A percentile compares a stretch with the other conserved stretches of the same genome.
phyloP scores from a whole-genome alignment of 164 flowering plant genomes.

The Brasenia schreberi region DNA sequence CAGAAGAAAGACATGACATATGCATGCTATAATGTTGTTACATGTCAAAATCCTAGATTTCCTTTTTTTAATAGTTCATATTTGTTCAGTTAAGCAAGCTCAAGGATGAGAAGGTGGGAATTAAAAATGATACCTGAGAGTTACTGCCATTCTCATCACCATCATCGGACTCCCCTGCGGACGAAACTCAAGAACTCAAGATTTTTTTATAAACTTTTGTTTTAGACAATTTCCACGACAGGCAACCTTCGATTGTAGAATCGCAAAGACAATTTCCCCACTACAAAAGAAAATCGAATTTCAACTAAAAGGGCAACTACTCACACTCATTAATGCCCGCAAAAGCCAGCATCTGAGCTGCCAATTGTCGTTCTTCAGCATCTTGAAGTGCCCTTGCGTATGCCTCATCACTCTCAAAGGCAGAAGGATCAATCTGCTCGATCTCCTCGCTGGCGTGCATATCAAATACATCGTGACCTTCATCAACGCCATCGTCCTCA shows the following conservation, averaged over 20 bases:
- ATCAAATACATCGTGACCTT: slow-evolving; percentile 43
- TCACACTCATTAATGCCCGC: slow-evolving; percentile 23
- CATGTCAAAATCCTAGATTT: too few species aligned
- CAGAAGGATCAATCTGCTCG: slow-evolving; percentile 38
- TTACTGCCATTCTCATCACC: slow-evolving; percentile 15
- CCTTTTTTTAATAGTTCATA: too few species aligned
- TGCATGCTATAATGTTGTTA: too few species aligned
- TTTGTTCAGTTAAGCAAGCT: too few species aligned
- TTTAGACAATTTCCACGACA: background rate
- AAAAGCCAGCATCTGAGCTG: slow-evolving; percentile 19
- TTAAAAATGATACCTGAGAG: slow-evolving; percentile 14
- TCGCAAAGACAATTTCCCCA: background rate
- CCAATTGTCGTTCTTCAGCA: slow-evolving; percentile 24
- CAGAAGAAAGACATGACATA: background rate
- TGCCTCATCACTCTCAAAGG: slow-evolving; percentile 63
- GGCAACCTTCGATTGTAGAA: background rate
- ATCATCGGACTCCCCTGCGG: slow-evolving; percentile 13
- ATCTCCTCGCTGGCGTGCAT: slow-evolving; percentile 29
- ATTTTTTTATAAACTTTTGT: background rate
- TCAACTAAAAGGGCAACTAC: background rate
- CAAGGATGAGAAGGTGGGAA: background rate
- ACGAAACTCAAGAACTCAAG: background rate
- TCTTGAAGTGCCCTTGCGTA: slow-evolving; percentile 64
- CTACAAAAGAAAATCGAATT: background rate
- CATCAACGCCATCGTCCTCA: slow-evolving; percentile 12